Evolutionary conservation across 169 alveolate species (phyloP).

Genomic region (Plasmodium malariae): DNA sequence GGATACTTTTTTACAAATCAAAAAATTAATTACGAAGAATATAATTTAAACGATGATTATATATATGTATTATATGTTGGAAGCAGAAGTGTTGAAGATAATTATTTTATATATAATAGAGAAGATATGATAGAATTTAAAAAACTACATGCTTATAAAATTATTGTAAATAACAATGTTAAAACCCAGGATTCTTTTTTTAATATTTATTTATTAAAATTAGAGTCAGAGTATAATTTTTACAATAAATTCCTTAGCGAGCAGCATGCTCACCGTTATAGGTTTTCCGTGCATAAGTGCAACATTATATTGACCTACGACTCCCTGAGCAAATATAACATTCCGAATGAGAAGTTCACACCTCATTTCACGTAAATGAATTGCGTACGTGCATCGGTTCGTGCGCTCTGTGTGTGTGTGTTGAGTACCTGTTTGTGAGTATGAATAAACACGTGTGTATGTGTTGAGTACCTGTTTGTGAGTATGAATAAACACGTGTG

Average conservation of each 20-base stretch:
- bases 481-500: neutral
- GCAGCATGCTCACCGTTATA: neutral
- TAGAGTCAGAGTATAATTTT: slow-evolving; percentile 56
- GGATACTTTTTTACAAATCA: slow-evolving; percentile 72
- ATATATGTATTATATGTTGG: slow-evolving; percentile 51
- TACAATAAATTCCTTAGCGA: slow-evolving; percentile 18
- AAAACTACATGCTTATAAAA: slow-evolving; percentile 26
- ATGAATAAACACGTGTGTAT: neutral
- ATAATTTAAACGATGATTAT: neutral
- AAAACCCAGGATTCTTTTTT: slow-evolving; percentile 16
- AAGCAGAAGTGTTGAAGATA: slow-evolving; percentile 15
- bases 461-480: no score
- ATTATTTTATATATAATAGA: slow-evolving; percentile 35
- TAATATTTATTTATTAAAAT: slow-evolving; percentile 31
- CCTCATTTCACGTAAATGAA: slow-evolving; percentile 49
- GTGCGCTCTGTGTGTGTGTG: no score
- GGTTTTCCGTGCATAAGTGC: slow-evolving; percentile 35
- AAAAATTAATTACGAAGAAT: neutral
- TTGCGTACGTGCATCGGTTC: neutral
- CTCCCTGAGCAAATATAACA: slow-evolving; percentile 26
- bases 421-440: no score
- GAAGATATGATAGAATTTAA: slow-evolving; percentile 51
- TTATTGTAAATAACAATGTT: slow-evolving; percentile 28
- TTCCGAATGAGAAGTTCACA: slow-evolving; percentile 66
- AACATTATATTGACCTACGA: slow-evolving; percentile 33